These are phyloP conservation scores for Mucor mucedo DNA, from an alignment of 371 early-diverging fungal genomes.

Conservation along the genomic window DNA sequence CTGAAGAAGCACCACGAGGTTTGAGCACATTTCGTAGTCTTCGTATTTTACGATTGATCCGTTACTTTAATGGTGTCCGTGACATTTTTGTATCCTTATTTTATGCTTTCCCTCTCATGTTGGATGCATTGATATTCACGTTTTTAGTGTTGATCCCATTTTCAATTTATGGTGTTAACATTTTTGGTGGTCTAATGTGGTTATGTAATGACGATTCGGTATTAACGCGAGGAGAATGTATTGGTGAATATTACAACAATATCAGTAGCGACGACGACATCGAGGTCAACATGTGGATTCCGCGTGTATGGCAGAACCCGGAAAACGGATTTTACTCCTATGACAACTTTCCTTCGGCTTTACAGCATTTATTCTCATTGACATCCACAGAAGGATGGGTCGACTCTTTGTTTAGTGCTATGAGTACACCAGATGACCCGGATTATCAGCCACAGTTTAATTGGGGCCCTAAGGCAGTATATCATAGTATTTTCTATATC, in stretches of 20 bases:
- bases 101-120: constrained; percentile 61
- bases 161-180: constrained; percentile 64
- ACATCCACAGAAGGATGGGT: constrained; percentile 70
- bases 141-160: constrained; percentile 61
- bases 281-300: constrained; percentile 41
- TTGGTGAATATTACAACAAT: constrained; percentile 51
- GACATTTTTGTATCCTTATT: constrained; percentile 61
- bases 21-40: constrained; percentile 56
- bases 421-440: constrained; percentile 54
- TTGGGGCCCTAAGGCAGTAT: constrained; percentile 51
- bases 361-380: constrained; percentile 56
- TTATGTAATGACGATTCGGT: constrained; percentile 56
- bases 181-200: constrained; percentile 63
- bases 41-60: constrained; percentile 63
- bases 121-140: constrained; percentile 59
- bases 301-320: constrained; percentile 61
- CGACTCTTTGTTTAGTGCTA: constrained; percentile 52
- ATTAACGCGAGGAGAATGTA: constrained; percentile 43
- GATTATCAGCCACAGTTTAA: constrained; percentile 56
- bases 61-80: constrained; percentile 62
- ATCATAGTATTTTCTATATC: constrained; percentile 60
- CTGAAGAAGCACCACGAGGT: constrained; percentile 42
- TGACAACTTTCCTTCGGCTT: constrained; percentile 53
- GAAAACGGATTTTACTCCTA: constrained; percentile 52
- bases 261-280: constrained; percentile 39